Evolutionary conservation across 2,329 filamentous ascomycete species (phyloP), one percentile per base, ranked within the genome.

Genomic region (Phoma sp.): DNA sequence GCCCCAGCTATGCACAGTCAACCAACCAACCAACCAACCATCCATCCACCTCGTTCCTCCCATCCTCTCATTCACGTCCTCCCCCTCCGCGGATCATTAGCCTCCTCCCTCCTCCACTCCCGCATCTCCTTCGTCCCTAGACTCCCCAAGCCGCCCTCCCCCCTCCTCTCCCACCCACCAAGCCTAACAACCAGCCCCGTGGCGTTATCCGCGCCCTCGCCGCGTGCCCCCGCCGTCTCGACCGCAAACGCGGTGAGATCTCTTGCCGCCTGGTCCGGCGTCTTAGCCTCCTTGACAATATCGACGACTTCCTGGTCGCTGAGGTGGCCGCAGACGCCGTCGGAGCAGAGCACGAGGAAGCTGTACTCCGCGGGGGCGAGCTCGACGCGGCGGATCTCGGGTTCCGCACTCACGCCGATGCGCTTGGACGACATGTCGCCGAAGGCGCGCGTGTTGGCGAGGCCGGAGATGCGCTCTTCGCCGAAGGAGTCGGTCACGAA

Each of bases 401-500:
- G 95, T 75, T 99, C 95, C 1, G 95, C 95, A 4, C 89, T 93
- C 10, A 99, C 93, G 25, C 95, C 95, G 47, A 98, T 88, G 47
- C 93, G 89, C 77, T 99, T 99, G 52, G 87, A 90, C 30, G 84
- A 84, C 77, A 97, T 91, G 78, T 99, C 95, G 24, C 95, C 95
- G 71, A 99, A 98, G 4, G 95, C 84, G 27, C 95, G 89, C 29
- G 91, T 96, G 77, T 99, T 99, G 64, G 95, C 95, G 0, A 99
- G 83, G 0, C 95, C 93, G 11, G 88, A 88, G 75, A 99, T 95
- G 64, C 95, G 91, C 77, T 98, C 93, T 77, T 99, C 95, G 69
- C 95, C 95, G 73, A 99, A 99, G 30, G 91, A 96, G 77, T 99
- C 95, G 0, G 93, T 95, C 14, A 96, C 89, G 71, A 98, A 93